Conservation (phyloP, 768 basidiomycete species). For the Lactarius psammicola region DNA sequence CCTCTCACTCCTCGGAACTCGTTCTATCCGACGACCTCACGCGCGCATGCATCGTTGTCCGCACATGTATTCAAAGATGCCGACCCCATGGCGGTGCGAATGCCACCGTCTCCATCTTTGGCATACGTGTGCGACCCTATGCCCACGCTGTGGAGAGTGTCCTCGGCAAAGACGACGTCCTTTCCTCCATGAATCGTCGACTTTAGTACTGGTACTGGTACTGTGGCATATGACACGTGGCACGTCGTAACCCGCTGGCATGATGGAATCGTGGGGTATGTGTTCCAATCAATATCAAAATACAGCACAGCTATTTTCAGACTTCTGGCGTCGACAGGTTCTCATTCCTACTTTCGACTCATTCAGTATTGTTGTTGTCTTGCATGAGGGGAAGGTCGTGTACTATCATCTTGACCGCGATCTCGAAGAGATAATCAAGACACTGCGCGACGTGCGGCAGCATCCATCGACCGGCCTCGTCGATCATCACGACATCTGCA, state of each 20-base stretch:
- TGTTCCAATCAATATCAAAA: background rate
- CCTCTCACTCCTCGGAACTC: background rate
- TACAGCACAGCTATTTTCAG: background rate
- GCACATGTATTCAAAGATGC: background rate
- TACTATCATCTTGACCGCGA: constrained; percentile 77
- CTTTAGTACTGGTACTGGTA: background rate
- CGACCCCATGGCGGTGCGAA: background rate
- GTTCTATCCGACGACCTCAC: background rate
- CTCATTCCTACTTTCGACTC: too few relatives aligned
- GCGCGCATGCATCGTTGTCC: background rate
- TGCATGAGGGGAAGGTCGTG: constrained; percentile 55
- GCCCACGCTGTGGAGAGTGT: background rate
- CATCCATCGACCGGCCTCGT: background rate
- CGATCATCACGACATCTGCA: background rate
- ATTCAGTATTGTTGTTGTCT: constrained; percentile 20
- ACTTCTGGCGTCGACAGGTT: background rate
- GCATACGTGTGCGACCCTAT: background rate
- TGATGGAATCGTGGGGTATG: background rate
- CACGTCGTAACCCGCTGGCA: background rate
- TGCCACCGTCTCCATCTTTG: constrained; percentile 1
- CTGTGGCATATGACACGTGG: background rate
- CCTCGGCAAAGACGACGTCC: background rate
- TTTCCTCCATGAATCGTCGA: background rate
- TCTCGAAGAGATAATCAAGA: constrained; percentile 88
- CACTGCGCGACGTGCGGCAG: constrained; percentile 41